Evolutionary conservation across 2,329 filamentous ascomycete genomes (phyloP).

Genomic region (Curvularia sp.): DNA sequence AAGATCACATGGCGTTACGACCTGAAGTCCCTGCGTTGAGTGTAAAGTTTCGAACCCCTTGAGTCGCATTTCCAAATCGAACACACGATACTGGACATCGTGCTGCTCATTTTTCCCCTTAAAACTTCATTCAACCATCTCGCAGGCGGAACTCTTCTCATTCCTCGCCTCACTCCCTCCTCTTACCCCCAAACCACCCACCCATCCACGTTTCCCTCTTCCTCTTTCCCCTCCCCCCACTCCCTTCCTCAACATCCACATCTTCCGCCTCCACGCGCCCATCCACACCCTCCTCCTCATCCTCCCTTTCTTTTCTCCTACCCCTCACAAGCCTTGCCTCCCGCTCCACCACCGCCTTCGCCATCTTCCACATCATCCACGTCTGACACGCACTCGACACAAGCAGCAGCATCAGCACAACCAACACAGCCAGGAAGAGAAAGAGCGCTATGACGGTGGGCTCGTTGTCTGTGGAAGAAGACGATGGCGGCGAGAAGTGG

Average conservation of each 20-base stretch:
- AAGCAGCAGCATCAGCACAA: conserved; percentile 33
- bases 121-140: no score
- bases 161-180: no score
- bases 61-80: no score
- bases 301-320: conserved; percentile 7
- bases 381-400: conserved; percentile 30
- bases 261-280: conserved; percentile 8
- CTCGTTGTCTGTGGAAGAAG: conserved; percentile 5
- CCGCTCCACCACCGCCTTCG: conserved; percentile 27
- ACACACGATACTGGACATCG: no score
- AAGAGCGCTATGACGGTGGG: conserved; percentile 35
- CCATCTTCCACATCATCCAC: conserved; percentile 36
- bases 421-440: conserved; percentile 35
- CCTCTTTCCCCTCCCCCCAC: conserved; percentile 15
- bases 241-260: conserved; percentile 2
- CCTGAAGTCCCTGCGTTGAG: no score
- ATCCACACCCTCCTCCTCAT: not conserved
- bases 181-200: conserved; percentile 8
- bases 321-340: conserved; percentile 21
- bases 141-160: not conserved
- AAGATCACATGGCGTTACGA: no score
- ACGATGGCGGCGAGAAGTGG: no score
- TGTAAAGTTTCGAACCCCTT: no score
- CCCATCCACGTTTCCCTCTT: conserved; percentile 17
- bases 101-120: no score